These are phyloP conservation scores for Amphibolis antarctica DNA, from an alignment of 106 monocot genomes.

Conservation along the genomic window DNA sequence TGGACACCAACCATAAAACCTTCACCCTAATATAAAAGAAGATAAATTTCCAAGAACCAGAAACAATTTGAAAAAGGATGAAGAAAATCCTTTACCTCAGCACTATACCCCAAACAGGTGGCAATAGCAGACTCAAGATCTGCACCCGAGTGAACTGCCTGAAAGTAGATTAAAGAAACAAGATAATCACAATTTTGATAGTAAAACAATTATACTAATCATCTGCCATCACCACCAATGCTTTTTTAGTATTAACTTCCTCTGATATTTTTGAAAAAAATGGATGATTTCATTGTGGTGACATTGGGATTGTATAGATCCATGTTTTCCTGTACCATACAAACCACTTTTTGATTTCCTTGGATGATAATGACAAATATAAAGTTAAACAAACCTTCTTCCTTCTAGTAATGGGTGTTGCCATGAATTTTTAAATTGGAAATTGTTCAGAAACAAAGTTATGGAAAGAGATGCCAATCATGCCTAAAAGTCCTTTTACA, in stretches of 20 bases:
- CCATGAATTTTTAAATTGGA: too few relatives aligned
- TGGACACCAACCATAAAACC: constrained; percentile 98
- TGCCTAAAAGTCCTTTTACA: neutral
- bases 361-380: too few relatives aligned
- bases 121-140: constrained; percentile 98
- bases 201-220: too few relatives aligned
- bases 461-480: neutral
- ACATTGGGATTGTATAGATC: neutral
- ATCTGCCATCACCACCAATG: too few relatives aligned
- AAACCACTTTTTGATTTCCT: too few relatives aligned
- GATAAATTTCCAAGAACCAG: neutral
- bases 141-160: constrained; percentile 99
- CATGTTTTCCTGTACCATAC: neutral
- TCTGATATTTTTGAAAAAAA: neutral
- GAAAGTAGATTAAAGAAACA: neutral
- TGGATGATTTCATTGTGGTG: neutral
- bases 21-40: constrained; percentile 51
- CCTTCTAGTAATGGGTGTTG: neutral
- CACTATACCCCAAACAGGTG: constrained; percentile 83
- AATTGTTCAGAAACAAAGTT: too few relatives aligned
- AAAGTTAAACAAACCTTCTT: neutral
- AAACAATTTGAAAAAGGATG: neutral
- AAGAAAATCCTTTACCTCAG: constrained; percentile 41
- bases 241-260: too few relatives aligned
- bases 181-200: neutral